These are phyloP conservation scores for Trametes meyenii DNA, from an alignment of 768 basidiomycete species.

Conservation along the genomic window DNA sequence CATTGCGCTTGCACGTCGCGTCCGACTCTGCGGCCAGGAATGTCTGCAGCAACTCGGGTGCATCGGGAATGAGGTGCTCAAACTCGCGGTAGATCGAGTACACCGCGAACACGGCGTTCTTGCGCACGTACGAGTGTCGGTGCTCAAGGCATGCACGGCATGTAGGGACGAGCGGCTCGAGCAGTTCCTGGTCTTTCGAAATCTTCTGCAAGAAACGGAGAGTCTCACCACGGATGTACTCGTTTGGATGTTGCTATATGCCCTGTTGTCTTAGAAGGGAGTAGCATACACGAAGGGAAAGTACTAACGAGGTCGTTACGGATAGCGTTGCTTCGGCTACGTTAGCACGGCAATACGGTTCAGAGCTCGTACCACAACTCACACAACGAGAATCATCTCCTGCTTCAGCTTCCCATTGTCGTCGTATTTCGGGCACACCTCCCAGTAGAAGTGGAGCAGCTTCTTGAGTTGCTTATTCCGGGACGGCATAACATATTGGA, in stretches of 20 bases:
- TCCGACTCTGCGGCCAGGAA: conserved; percentile 97
- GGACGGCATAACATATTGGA: conserved; percentile 96
- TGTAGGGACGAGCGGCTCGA: conserved; percentile 94
- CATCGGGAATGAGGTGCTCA: conserved; percentile 94
- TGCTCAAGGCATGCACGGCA: conserved; percentile 95
- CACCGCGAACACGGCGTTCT: conserved; percentile 96
- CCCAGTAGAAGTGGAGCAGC: conserved; percentile 93
- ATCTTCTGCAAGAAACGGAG: conserved; percentile 97
- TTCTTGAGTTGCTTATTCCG: conserved; percentile 98
- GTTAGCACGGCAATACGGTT: conserved; percentile 9
- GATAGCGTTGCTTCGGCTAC: conserved; percentile 78
- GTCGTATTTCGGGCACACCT: conserved; percentile 97
- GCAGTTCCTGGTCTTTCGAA: conserved; percentile 85
- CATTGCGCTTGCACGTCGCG: conserved; percentile 95
- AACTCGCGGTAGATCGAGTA: conserved; percentile 94
- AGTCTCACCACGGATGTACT: conserved; percentile 98
- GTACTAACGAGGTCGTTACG: conserved; percentile 89
- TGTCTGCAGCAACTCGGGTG: conserved; percentile 92
- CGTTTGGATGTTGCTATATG: conserved; percentile 94
- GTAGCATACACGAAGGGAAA: not conserved
- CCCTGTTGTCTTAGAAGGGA: conserved; percentile 7
- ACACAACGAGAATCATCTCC: conserved; percentile 99
- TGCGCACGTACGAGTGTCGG: conserved; percentile 95
- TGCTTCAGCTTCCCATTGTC: conserved; percentile 97
- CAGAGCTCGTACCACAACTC: conserved; percentile 35